Base-by-base conservation (phyloP, 192 early-diverging fungal genomes). In the Hyaloraphidium curvatum region DNA sequence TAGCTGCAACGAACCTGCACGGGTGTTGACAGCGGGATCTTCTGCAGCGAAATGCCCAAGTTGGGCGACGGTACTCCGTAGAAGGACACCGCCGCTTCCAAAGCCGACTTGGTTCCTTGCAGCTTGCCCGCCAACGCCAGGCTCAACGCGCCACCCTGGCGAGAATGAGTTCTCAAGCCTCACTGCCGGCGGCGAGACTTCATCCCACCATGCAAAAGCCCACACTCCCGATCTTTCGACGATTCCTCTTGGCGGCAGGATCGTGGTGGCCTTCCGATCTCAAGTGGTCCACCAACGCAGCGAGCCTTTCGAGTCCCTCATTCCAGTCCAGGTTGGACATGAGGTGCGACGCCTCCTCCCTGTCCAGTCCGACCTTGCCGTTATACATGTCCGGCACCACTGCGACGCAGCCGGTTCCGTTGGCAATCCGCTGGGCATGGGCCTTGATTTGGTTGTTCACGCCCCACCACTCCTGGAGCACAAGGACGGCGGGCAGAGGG, bases 191-290 rank as follows among this genome's bases (percentile, higher is more conserved):
- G n/a, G n/a, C n/a, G n/a, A n/a, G n/a, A n/a, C n/a, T n/a, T n/a
- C n/a, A n/a, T n/a, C n/a, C n/a, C n/a, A n/a, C 71, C 67, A 73
- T 73, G 53, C 68, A 73, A 56, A 73, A 73, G 21, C 71, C 71
- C 19, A 70, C 51, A 5, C 62, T 51, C 0, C 62, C 71, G 28
- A 73, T 61, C 41, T 69, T 62, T 19, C 68, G 52, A 54, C 9
- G 52, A 54, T 40, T 61, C 41, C 28, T 41, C 39, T 41, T 48
- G 33, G 3, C 48, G 3, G 25, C 11, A 22, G 7, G 26, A 1
- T 3, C 60, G 59, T 40, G 33, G 23, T 55, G 55, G 19, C 55
- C 55, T 26, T 52, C 51, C 26, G 35, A 40, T 37, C 43, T 43
- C 11, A 67, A 40, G 19, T 55, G 28, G 13, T 25, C 35, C 4